phyloP scores from a whole-genome alignment of 1,284 basidiomycete genomes.

The Stereum hirsutum region DNA sequence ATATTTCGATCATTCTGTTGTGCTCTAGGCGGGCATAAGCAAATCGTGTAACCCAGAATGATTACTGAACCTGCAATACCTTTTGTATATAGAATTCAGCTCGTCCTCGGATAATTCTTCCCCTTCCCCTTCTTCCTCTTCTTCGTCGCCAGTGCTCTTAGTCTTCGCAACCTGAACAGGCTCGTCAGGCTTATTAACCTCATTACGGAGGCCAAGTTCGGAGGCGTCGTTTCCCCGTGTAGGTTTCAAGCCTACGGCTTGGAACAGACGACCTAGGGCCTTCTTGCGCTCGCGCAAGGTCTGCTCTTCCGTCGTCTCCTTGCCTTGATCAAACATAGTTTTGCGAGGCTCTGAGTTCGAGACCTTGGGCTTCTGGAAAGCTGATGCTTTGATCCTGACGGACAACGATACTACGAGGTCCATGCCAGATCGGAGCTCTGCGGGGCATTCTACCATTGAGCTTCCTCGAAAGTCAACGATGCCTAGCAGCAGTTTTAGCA shows the following conservation, averaged over 20 bases:
- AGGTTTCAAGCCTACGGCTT: conserved; percentile 54
- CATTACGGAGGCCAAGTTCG: conserved; percentile 19
- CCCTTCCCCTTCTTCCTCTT: conserved; percentile 62
- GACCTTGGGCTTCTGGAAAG: conserved; percentile 44
- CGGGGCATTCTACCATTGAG: conserved; percentile 63
- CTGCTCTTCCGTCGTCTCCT: conserved; percentile 70
- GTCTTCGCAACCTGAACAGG: conserved; percentile 23
- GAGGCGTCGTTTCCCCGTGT: conserved; percentile 15
- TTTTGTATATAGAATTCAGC: conserved; percentile 74
- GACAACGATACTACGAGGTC: conserved; percentile 64
- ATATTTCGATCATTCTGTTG: conserved; percentile 74
- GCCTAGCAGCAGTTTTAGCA: conserved; percentile 24
- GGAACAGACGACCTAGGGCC: conserved; percentile 56
- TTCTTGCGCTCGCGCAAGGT: conserved; percentile 68
- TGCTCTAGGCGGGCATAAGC: conserved; percentile 44
- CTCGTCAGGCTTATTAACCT: conserved; percentile 18
- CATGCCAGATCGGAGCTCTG: conserved; percentile 53
- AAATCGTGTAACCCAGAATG: background rate
- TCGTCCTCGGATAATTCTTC: conserved; percentile 76
- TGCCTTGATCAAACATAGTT: conserved; percentile 54
- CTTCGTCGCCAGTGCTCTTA: conserved; percentile 58
- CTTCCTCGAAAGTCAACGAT: conserved; percentile 54
- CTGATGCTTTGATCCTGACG: conserved; percentile 53
- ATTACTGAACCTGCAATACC: conserved; percentile 32
- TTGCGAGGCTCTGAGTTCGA: conserved; percentile 24